These are phyloP conservation scores for Blastocladiella emersonii DNA, from an alignment of 371 early-diverging fungal genomes.

Conservation along the genomic window DNA sequence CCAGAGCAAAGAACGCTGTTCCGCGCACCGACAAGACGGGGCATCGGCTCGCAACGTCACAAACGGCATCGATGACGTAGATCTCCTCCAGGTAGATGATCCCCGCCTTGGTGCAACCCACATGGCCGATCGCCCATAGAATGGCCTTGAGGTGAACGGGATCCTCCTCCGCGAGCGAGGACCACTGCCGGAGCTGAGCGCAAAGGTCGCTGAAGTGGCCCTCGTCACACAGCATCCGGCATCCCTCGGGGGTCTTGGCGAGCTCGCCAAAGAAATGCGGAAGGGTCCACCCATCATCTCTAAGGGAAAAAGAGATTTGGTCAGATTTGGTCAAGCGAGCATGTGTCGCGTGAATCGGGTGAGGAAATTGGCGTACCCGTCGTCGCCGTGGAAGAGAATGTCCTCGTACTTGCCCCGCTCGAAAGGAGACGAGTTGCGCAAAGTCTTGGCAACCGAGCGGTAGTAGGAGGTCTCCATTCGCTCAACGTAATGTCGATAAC, in stretches of 20 bases:
- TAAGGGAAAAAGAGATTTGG: not conserved
- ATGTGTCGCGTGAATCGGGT: no score
- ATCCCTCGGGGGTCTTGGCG: conserved; percentile 64
- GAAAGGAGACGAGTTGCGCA: not conserved
- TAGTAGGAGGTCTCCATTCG: conserved; percentile 59
- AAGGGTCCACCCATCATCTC: conserved; percentile 35
- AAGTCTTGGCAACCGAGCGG: conserved; percentile 28
- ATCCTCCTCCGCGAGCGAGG: not conserved
- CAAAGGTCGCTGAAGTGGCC: conserved; percentile 49
- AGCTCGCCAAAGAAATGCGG: conserved; percentile 76
- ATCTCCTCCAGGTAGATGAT: conserved; percentile 53
- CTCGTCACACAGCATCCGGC: conserved; percentile 39
- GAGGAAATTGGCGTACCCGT: not conserved
- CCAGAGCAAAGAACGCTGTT: conserved; percentile 64
- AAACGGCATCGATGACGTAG: conserved; percentile 53
- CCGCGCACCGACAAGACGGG: conserved; percentile 52
- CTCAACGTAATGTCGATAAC: conserved; percentile 63
- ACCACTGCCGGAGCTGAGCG: conserved; percentile 51
- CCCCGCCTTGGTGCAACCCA: conserved; percentile 56
- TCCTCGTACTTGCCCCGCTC: conserved; percentile 3
- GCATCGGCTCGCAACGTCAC: conserved; percentile 48
- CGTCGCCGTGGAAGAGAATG: not conserved
- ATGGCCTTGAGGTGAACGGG: not conserved
- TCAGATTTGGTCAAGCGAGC: conserved; percentile 4
- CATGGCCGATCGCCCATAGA: conserved; percentile 32